A percentile compares a stretch with the other conserved stretches of the same genome.
phyloP scores from a whole-genome alignment of 2,329 filamentous ascomycete genomes.

The Penicillium sp. region DNA sequence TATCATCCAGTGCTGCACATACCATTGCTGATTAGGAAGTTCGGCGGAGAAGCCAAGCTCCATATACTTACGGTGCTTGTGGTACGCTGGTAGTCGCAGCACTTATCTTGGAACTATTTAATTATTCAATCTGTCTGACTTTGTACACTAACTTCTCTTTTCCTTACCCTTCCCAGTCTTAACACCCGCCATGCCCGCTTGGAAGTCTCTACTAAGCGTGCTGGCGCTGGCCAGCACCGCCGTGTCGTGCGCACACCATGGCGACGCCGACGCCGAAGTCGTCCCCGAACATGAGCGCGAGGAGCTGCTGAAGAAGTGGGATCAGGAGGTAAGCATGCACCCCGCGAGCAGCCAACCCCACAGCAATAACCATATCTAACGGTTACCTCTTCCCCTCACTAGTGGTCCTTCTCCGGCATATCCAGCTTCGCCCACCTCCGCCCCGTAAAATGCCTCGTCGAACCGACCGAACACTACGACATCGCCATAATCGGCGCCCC shows the following conservation, averaged over 20 bases:
- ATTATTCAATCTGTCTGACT: neutral
- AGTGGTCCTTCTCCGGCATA: conserved; percentile 73
- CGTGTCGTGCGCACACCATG: conserved; percentile 42
- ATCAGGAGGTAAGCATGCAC: conserved; percentile 43
- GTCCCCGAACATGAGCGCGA: conserved; percentile 43
- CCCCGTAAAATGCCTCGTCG: conserved; percentile 69
- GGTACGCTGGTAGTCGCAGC: neutral
- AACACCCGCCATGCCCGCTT: conserved; percentile 28
- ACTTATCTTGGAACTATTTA: neutral
- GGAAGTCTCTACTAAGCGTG: conserved; percentile 34
- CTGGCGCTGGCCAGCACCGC: conserved; percentile 39
- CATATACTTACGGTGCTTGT: neutral
- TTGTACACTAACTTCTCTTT: neutral
- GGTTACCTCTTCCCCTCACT: neutral
- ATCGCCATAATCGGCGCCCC: conserved; percentile 73
- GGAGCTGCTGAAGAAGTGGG: conserved; percentile 51
- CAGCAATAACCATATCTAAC: neutral
- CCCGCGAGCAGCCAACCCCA: neutral
- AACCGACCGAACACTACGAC: conserved; percentile 65
- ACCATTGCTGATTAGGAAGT: conserved; percentile 22
- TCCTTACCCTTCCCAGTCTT: conserved; percentile 13
- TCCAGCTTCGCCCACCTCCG: conserved; percentile 73
- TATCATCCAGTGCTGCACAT: too few relatives aligned
- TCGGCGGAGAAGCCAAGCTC: conserved; percentile 12
- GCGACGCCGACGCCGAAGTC: conserved; percentile 42